Base-by-base conservation (phyloP, 257 asterid genomes). In the Solanum arcanum region DNA sequence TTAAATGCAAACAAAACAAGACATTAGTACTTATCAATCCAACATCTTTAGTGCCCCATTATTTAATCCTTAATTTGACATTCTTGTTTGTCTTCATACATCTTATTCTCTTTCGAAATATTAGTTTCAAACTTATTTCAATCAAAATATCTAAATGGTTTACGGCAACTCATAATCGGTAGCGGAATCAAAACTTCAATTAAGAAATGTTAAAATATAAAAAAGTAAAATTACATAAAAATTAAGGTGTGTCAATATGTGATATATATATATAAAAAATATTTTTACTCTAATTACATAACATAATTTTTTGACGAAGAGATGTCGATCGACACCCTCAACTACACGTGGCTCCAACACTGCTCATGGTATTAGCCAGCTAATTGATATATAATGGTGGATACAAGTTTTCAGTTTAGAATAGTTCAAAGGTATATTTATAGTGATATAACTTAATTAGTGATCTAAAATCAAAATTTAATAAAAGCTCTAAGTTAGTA, bases 401-500 rank as follows among this genome's bases (percentile, higher is more conserved):
- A 0, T 12, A 9, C 29, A 60, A 21, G 15, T 23, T 1, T 23
- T 18, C 7, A 9, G 1, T 60, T 23, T 60, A 1, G 3, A 60
- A 60, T 60, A 60, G 29, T 9, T 20, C 27, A 21, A 21, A 2
- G 0, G 12, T 60, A 21, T 60, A 49, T 49, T 6, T 5, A 0
- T 47, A 7, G 1, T 7, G 2, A 3, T 20, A 14, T 7, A 49
- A 49, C 3, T 49, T 49, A 49, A 49, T 49, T 15, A 49, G 59
- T 49, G 7, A 3, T 49, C 21, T 49, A 15, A 49, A 49, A 3
- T 49, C 0, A 49, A 49, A 49, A 14, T 49, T 49, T 0, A 49
- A 49, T 49, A 15, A 1, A 0, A 0, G 21, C 9, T 5, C 9
- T 49, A 15, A 47, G 2, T 15, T 2, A 1, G 3, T 62, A 23